Conservation (phyloP, 2,329 filamentous ascomycete genomes). For the Cladosporium oxysporum region DNA sequence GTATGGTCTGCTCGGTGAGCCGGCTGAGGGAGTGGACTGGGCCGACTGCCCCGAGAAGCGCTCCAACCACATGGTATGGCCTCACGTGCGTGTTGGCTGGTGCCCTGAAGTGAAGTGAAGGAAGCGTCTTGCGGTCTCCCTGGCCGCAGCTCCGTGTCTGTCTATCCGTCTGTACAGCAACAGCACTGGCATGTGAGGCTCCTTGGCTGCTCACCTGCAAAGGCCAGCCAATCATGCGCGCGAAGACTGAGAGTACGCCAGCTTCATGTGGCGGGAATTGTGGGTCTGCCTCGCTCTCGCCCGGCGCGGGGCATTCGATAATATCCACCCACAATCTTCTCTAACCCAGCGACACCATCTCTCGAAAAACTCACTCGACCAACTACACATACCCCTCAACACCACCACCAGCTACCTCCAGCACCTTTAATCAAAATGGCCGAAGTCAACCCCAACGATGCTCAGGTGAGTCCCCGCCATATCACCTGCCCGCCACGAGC, state of each 20-base stretch:
- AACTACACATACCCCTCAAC: slow-evolving; percentile 14
- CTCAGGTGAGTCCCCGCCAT: slow-evolving; percentile 28
- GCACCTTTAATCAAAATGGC: slow-evolving; percentile 27
- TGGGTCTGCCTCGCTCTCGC: slow-evolving; percentile 9
- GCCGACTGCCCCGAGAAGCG: slow-evolving; percentile 75
- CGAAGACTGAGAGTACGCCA: slow-evolving; percentile 3
- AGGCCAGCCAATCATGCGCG: background rate
- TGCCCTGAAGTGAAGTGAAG: background rate
- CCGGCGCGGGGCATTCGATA: slow-evolving; percentile 13
- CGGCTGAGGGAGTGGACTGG: slow-evolving; percentile 63
- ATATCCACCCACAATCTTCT: slow-evolving; percentile 20
- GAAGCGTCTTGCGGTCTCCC: background rate
- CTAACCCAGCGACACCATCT: slow-evolving; percentile 16
- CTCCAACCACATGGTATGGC: slow-evolving; percentile 79
- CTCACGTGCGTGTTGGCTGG: background rate
- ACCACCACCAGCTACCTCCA: slow-evolving; percentile 10
- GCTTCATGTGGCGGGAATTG: slow-evolving; percentile 5
- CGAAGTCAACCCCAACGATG: slow-evolving; percentile 29
- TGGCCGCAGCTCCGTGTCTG: background rate
- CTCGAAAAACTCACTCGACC: slow-evolving; percentile 20
- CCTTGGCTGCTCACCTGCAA: background rate
- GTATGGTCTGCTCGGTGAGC: slow-evolving; percentile 66
- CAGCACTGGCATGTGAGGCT: slow-evolving; percentile 14
- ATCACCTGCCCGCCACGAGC: background rate
- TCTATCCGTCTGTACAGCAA: background rate